These are phyloP conservation scores for Peribolospora baueri DNA, from an alignment of 768 basidiomycete genomes.

Conservation along the genomic window DNA sequence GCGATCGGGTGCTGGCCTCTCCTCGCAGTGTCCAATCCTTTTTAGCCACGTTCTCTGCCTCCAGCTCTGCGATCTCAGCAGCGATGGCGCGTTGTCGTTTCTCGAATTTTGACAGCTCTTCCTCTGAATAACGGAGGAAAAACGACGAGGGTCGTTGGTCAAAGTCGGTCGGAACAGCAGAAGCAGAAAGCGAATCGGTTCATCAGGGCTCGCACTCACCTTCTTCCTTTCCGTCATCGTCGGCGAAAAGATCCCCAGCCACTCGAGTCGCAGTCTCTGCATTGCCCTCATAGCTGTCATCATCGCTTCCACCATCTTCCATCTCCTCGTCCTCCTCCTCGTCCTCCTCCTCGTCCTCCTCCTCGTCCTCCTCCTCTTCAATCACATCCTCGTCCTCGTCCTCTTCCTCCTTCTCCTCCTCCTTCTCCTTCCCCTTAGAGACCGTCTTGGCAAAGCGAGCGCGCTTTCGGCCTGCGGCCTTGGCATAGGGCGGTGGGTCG, in stretches of 20 bases:
- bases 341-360: neutral
- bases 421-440: slow-evolving; percentile 9
- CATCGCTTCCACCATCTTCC: slow-evolving; percentile 19
- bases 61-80: slow-evolving; percentile 56
- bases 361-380: slow-evolving; percentile 1
- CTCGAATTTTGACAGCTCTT: slow-evolving; percentile 45
- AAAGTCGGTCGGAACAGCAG: neutral
- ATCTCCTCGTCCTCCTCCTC: slow-evolving; percentile 15
- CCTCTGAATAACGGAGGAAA: neutral
- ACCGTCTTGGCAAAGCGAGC: neutral
- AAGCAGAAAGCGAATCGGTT: slow-evolving; percentile 23
- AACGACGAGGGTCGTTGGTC: neutral
- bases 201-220: slow-evolving; percentile 35
- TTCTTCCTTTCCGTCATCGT: slow-evolving; percentile 10
- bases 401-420: slow-evolving; percentile 8
- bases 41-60: slow-evolving; percentile 58
- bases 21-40: slow-evolving; percentile 89
- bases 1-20: slow-evolving; percentile 53
- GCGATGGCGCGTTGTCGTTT: slow-evolving; percentile 46
- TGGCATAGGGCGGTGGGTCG: slow-evolving; percentile 28
- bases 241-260: slow-evolving; percentile 14
- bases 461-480: neutral
- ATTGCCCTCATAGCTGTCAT: slow-evolving; percentile 9
- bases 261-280: slow-evolving; percentile 3
- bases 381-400: slow-evolving; percentile 10